Conservation (phyloP, 805 yeast genomes). For the Lipomyces anomalus region DNA sequence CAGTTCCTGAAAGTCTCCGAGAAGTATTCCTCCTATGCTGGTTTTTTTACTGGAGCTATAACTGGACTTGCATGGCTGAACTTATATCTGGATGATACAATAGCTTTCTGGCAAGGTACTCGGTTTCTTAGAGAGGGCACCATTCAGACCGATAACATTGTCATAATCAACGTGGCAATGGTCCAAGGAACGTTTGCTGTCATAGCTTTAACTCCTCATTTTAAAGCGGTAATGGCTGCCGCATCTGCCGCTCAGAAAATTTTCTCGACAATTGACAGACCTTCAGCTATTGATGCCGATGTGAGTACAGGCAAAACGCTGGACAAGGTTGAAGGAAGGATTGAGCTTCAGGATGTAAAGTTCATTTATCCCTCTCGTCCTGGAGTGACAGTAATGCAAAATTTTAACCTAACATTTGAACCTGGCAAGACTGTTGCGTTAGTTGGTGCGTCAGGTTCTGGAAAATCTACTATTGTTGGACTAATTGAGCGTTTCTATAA, state of each 20-base stretch:
- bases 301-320: constrained; percentile 25
- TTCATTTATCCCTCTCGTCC: constrained; percentile 80
- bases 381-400: constrained; percentile 71
- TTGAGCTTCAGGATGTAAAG: constrained; percentile 73
- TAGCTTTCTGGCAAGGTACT: constrained; percentile 30
- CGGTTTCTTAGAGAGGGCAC: constrained; percentile 22
- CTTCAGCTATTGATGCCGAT: constrained; percentile 34
- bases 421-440: constrained; percentile 90
- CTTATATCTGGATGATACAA: constrained; percentile 26
- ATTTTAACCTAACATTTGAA: constrained; percentile 72
- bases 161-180: constrained; percentile 32
- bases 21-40: constrained; percentile 19
- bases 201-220: constrained; percentile 38
- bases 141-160: constrained; percentile 20
- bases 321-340: constrained; percentile 49
- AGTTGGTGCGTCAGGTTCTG: constrained; percentile 95
- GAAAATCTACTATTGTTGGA: constrained; percentile 85
- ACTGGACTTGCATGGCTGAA: constrained; percentile 26
- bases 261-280: constrained; percentile 39
- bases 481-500: constrained; percentile 86
- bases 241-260: constrained; percentile 37
- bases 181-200: constrained; percentile 40
- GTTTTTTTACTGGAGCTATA: constrained; percentile 28
- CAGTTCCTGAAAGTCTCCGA: constrained; percentile 27
- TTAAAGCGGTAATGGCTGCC: constrained; percentile 36